These are phyloP conservation scores for Raphanus raphanistrum DNA, from an alignment of 345 rosid species.

Conservation along the genomic window DNA sequence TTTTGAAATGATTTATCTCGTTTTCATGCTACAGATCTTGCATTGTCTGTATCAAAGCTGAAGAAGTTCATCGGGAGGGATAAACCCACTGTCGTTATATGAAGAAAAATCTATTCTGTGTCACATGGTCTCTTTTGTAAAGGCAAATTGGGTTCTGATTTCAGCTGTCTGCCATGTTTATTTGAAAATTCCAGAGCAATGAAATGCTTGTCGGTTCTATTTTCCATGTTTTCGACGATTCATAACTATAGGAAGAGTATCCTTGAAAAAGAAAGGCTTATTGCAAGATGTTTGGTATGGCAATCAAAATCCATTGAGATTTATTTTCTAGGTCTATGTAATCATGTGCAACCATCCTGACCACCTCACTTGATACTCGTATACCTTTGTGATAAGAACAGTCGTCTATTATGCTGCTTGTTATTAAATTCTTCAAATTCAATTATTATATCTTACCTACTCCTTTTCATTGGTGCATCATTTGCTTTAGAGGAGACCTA, in stretches of 20 bases:
- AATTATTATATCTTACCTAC: constrained; percentile 6
- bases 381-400: constrained; percentile 2
- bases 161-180: background rate
- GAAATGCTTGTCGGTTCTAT: background rate
- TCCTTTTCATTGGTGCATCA: background rate
- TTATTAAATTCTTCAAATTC: constrained; percentile 3
- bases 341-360: background rate
- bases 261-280: too few species aligned
- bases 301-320: too few species aligned
- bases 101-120: background rate
- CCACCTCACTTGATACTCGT: constrained; percentile 9
- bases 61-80: constrained; percentile 88
- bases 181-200: background rate
- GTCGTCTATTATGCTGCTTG: constrained; percentile 6
- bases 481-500: constrained; percentile 23
- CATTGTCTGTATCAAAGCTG: constrained; percentile 80
- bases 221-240: background rate
- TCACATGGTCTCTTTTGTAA: background rate
- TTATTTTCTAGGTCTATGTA: background rate
- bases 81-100: constrained; percentile 91
- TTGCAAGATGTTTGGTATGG: too few species aligned
- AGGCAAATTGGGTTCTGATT: background rate
- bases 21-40: constrained; percentile 63
- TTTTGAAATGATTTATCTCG: constrained; percentile 11
- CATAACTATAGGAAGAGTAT: too few species aligned